phyloP scores from a whole-genome alignment of 73 alveolate species.

The Urostyla sp. region DNA sequence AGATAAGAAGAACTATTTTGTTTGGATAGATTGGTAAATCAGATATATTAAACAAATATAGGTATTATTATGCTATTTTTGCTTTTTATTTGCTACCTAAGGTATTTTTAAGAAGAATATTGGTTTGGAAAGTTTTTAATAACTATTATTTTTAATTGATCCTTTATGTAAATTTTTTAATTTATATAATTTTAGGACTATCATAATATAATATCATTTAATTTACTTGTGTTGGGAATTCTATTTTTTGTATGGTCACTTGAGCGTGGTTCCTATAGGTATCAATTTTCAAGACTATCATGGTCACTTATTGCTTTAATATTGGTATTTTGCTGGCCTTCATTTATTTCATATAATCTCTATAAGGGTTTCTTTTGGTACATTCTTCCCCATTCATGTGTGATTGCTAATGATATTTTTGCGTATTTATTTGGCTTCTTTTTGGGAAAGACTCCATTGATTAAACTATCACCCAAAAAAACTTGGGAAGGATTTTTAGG shows the following conservation, averaged over 20 bases:
- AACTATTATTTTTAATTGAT: too few relatives aligned
- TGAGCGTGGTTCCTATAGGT: constrained; percentile 73
- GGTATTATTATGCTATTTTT: constrained; percentile 79
- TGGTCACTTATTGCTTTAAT: constrained; percentile 74
- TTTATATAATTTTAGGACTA: constrained; percentile 68
- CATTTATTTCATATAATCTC: constrained; percentile 86
- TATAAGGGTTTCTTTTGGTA: constrained; percentile 97
- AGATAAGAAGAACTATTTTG: constrained; percentile 83
- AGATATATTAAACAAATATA: neutral
- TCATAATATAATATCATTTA: constrained; percentile 87
- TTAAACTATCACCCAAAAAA: constrained; percentile 96
- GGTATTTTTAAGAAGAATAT: constrained; percentile 5
- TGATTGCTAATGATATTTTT: constrained; percentile 88
- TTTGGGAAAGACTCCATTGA: constrained; percentile 93
- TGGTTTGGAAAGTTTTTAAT: neutral
- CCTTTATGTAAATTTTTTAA: constrained; percentile 41
- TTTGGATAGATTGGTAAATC: constrained; percentile 85
- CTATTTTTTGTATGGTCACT: constrained; percentile 81
- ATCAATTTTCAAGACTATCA: constrained; percentile 85
- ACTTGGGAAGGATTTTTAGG: constrained; percentile 97
- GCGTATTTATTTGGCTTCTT: constrained; percentile 94
- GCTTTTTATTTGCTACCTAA: constrained; percentile 70
- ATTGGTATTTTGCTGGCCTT: constrained; percentile 81
- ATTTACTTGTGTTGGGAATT: constrained; percentile 85
- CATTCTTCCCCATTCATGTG: constrained; percentile 90